Evolutionary conservation across 257 asterid species (phyloP).

Genomic region (Dorcoceras hygrometricum): DNA sequence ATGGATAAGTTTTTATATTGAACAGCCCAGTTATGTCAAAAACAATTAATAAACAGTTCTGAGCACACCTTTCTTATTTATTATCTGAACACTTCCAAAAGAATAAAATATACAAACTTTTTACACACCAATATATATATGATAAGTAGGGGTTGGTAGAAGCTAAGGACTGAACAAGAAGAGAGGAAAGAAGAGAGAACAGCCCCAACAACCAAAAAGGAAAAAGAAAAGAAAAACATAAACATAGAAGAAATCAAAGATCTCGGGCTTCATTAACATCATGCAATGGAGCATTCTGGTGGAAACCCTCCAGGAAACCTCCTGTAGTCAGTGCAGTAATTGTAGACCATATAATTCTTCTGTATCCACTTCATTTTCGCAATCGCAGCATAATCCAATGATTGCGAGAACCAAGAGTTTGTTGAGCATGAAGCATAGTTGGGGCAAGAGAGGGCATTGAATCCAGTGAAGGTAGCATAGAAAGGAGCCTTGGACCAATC

Average conservation of each 20-base stretch:
- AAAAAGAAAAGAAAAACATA: no score
- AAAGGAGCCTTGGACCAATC: slow-evolving; percentile 66
- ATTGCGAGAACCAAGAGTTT: slow-evolving; percentile 43
- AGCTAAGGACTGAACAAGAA: not conserved
- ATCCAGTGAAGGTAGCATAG: slow-evolving; percentile 49
- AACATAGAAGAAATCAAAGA: not conserved
- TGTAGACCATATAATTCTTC: slow-evolving; percentile 46
- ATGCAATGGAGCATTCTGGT: slow-evolving; percentile 36
- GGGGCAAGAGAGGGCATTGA: slow-evolving; percentile 38
- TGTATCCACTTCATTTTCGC: slow-evolving; percentile 41
- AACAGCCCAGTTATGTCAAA: not conserved
- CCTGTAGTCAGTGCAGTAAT: slow-evolving; percentile 42
- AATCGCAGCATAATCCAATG: slow-evolving; percentile 36
- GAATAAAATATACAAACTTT: not conserved
- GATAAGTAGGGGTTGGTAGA: not conserved
- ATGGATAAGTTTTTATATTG: not conserved
- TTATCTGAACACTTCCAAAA: not conserved
- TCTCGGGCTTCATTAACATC: slow-evolving; percentile 2
- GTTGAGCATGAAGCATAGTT: slow-evolving; percentile 33
- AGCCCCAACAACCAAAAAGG: not conserved
- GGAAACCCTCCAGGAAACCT: slow-evolving; percentile 51
- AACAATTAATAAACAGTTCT: not conserved
- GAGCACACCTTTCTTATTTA: not conserved
- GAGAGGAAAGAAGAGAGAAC: not conserved
- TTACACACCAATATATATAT: not conserved